Evolutionary conservation across 805 yeast genomes (phyloP), one percentile per base, ranked within the genome.

Genomic region (Kregervanrija pseudodelftensis): DNA sequence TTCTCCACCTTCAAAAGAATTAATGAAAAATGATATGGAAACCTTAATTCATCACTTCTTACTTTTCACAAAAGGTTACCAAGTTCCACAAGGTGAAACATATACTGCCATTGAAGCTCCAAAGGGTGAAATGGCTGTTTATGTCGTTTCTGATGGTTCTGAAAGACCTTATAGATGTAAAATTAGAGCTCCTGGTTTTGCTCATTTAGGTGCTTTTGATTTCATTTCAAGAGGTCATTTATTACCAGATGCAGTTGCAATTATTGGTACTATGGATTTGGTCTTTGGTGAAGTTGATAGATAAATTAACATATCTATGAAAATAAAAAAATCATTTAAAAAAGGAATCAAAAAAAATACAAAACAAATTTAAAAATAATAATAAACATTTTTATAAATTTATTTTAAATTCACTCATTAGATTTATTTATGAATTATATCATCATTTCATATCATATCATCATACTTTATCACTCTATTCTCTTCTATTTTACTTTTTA

Each of bases 281-380:
- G 95, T 87, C 65, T 87, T 87, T 62, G 95, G 95, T 60, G 95
- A 87, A 68, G 95, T 87, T 57, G 95, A 87, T 71, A 89, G 95
- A 70, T 86, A 72, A 63, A 28, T 34, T 14, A 28, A 5, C 7
- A 22, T 22, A 7, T 22, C 28, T 22, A 22, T 22, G 28, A 33
- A 14, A 14, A 33, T 33, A 14, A n/a, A 33, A 33, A 33, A 13
- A 14, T 13, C 36, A 33, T 13, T 33, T n/a, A 14, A 14, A 33
- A 13, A 14, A 33, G 12, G 14, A 11, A 36, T 11, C 14, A 13
- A 36, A 13, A 14, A 16, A 13, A 36, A 36, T 36, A 14, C n/a
- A 15, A 14, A 12, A 12, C 14, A 36, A 36, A n/a, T 12, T 12
- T 12, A 36, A 36, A 13, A 36, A 36, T 11, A 36, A 36, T 12